Conservation (phyloP, 495 filamentous ascomycete genomes). For the Mytilinidion resinicola region DNA sequence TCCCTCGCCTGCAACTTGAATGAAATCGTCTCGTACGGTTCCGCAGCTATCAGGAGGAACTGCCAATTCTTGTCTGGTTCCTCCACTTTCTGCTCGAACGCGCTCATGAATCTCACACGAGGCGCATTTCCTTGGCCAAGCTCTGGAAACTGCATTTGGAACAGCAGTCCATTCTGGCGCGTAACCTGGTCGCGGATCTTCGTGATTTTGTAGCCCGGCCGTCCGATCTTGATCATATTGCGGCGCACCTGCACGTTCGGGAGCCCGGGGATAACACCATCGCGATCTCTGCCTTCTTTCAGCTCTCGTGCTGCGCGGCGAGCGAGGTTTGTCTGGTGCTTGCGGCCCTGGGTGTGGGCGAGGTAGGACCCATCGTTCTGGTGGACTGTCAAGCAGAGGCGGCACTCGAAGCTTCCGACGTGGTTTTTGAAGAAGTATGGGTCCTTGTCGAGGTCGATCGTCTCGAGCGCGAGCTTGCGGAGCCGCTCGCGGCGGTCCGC, state of each 20-base stretch:
- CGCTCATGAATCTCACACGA: slow-evolving; percentile 92
- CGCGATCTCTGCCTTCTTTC: slow-evolving; percentile 64
- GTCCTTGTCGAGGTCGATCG: slow-evolving; percentile 98
- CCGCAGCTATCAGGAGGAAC: slow-evolving; percentile 90
- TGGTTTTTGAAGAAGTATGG: slow-evolving; percentile 99
- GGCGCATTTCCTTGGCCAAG: slow-evolving; percentile 70
- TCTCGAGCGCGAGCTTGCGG: slow-evolving; percentile 95
- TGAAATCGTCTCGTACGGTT: slow-evolving; percentile 94
- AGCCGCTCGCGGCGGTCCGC: slow-evolving; percentile 95
- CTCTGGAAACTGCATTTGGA: slow-evolving; percentile 94
- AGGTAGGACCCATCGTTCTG: slow-evolving; percentile 99
- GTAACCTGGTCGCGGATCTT: slow-evolving; percentile 89
- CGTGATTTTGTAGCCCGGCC: slow-evolving; percentile 96
- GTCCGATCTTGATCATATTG: slow-evolving; percentile 94
- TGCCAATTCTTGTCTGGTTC: slow-evolving; percentile 90
- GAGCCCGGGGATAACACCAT: slow-evolving; percentile 68
- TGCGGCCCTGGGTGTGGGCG: slow-evolving; percentile 95
- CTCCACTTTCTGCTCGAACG: slow-evolving; percentile 92
- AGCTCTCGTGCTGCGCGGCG: slow-evolving; percentile 89
- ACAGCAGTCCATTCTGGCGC: slow-evolving; percentile 80
- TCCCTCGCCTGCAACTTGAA: slow-evolving; percentile 96
- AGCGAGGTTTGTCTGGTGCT: slow-evolving; percentile 99
- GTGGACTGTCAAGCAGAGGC: slow-evolving; percentile 96
- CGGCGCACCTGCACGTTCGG: slow-evolving; percentile 53
- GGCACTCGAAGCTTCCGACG: slow-evolving; percentile 95